A percentile compares a stretch with the other conserved stretches of the same genome.
Conservation (phyloP, 2,329 filamentous ascomycete species). For the Stenocarpella maydis region DNA sequence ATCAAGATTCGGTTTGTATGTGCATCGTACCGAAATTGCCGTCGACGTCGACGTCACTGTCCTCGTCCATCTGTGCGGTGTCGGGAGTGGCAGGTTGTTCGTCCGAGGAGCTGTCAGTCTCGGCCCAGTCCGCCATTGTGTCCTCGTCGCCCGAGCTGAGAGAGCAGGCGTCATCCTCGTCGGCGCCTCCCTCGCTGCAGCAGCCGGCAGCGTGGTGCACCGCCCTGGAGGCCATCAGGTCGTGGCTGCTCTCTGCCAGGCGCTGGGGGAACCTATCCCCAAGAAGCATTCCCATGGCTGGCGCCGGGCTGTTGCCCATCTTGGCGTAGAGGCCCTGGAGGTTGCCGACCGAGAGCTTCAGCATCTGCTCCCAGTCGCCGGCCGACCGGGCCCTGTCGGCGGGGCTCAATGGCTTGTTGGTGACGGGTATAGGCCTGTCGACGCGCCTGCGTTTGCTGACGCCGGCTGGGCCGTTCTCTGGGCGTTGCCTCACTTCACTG, state of each 20-base stretch:
- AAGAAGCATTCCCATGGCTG: not conserved
- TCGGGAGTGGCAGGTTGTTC: constrained; percentile 30
- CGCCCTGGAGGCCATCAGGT: constrained; percentile 27
- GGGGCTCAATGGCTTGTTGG: constrained; percentile 18
- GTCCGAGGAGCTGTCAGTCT: constrained; percentile 24
- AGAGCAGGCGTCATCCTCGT: constrained; percentile 23
- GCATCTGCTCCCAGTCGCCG: constrained; percentile 30
- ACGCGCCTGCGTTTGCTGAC: constrained; percentile 13
- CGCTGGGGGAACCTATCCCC: constrained; percentile 15
- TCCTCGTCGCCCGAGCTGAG: constrained; percentile 25
- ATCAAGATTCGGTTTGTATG: not conserved
- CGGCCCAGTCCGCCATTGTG: constrained; percentile 19
- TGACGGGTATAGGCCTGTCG: constrained; percentile 19
- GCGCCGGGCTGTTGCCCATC: constrained; percentile 1
- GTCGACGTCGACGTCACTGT: constrained; percentile 29
- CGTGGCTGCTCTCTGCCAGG: constrained; percentile 16
- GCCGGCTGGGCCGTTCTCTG: constrained; percentile 6
- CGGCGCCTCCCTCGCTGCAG: constrained; percentile 16
- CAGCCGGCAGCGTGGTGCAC: constrained; percentile 32
- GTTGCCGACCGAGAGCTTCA: constrained; percentile 21
- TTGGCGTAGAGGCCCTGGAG: constrained; percentile 29
- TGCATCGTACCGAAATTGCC: not conserved
- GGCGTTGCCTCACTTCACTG: constrained; percentile 8
- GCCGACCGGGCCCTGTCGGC: constrained; percentile 14
- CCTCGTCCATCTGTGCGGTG: constrained; percentile 15